Percentiles rank a stretch among this genome's conserved stretches.
phyloP scores from a whole-genome alignment of 2,329 filamentous ascomycete species.

The Chaetomiaceae sp. region DNA sequence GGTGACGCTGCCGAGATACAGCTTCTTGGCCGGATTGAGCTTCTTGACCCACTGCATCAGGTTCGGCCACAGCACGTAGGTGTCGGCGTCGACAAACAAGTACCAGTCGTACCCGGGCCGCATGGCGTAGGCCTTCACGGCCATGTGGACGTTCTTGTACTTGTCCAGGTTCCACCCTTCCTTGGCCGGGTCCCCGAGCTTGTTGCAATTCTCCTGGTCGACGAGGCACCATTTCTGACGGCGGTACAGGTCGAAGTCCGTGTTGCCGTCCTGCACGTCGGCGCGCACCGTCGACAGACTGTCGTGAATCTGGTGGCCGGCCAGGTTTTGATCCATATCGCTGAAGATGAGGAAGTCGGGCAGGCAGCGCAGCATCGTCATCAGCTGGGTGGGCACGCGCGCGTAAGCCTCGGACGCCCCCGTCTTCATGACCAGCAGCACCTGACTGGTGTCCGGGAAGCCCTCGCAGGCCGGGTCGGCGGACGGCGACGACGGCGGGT shows the following conservation, averaged over 20 bases:
- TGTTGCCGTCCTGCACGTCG: conserved; percentile 38
- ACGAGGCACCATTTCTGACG: conserved; percentile 40
- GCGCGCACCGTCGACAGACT: conserved; percentile 40
- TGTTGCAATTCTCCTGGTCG: conserved; percentile 40
- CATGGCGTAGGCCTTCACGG: conserved; percentile 46
- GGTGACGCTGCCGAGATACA: conserved; percentile 47
- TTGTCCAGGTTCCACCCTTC: conserved; percentile 52
- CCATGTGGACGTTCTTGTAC: conserved; percentile 57
- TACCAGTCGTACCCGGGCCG: conserved; percentile 53
- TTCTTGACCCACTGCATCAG: conserved; percentile 42
- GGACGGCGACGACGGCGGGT: neutral
- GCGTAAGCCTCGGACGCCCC: conserved; percentile 49
- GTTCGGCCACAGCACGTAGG: conserved; percentile 50
- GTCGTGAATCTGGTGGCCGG: conserved; percentile 39
- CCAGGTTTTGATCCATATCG: conserved; percentile 46
- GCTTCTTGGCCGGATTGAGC: conserved; percentile 37
- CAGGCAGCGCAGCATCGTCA: conserved; percentile 42
- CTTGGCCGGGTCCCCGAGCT: conserved; percentile 23
- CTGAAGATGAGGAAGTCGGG: conserved; percentile 52
- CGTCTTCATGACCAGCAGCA: conserved; percentile 49
- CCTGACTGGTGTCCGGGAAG: conserved; percentile 21
- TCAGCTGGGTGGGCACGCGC: conserved; percentile 47
- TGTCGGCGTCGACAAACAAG: conserved; percentile 53
- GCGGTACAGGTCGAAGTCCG: conserved; percentile 46
- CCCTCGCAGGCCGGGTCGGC: conserved; percentile 30